These are phyloP conservation scores for Lepidium sativum DNA, from an alignment of 345 rosid genomes.

Conservation along the genomic window DNA sequence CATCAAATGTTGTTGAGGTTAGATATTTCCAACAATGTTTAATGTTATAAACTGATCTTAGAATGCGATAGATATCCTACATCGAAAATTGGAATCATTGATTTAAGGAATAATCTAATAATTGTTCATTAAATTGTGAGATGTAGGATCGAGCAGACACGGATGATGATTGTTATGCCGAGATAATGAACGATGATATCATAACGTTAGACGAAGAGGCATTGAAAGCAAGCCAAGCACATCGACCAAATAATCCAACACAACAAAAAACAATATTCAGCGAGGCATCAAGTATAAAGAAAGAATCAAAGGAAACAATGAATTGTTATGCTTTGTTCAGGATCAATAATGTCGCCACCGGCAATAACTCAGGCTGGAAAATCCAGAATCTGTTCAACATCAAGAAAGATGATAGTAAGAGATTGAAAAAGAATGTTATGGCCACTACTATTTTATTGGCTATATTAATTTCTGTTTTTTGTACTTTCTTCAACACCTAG, in stretches of 20 bases:
- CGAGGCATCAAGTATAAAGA: conserved; percentile 8
- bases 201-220: conserved; percentile 51
- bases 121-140: neutral
- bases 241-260: conserved; percentile 5
- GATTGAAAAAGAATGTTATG: conserved; percentile 12
- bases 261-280: conserved; percentile 6
- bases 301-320: conserved; percentile 8
- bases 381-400: neutral
- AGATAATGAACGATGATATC: conserved; percentile 74
- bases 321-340: conserved; percentile 14
- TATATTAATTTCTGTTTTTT: conserved; percentile 13
- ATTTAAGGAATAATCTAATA: no score
- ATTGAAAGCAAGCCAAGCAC: conserved; percentile 19
- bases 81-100: no score
- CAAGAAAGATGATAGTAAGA: conserved; percentile 10
- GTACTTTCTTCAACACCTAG: neutral
- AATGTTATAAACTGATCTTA: no score
- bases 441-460: conserved; percentile 4
- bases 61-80: no score
- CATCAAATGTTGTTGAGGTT: conserved; percentile 46
- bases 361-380: neutral
- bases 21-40: neutral
- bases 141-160: conserved; percentile 9
- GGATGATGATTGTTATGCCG: conserved; percentile 56
- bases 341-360: neutral